A percentile compares a stretch with the other conserved stretches of the same genome.
Evolutionary conservation across 805 yeast genomes (phyloP).

Genomic region (Blastobotrys attinorum): DNA sequence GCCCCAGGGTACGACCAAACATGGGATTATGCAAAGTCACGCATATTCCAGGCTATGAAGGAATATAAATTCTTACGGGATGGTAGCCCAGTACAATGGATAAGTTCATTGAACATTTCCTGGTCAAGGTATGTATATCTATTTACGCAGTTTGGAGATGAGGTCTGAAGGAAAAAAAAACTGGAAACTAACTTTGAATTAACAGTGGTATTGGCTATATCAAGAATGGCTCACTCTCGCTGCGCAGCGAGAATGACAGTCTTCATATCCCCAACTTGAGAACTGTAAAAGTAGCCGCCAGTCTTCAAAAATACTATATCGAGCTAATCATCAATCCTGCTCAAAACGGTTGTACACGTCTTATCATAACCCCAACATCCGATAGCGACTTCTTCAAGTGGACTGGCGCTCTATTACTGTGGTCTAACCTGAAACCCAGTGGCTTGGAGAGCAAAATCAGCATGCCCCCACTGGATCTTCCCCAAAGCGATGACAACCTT

Average conservation of each 20-base stretch:
- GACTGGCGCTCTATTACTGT: conserved; percentile 14
- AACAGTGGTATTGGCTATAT: conserved; percentile 11
- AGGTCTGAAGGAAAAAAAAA: background rate
- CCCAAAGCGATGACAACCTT: conserved; percentile 6
- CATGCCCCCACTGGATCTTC: conserved; percentile 6
- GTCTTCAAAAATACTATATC: conserved; percentile 11
- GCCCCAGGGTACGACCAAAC: background rate
- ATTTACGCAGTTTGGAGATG: background rate
- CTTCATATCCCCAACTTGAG: conserved; percentile 14
- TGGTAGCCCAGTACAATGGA: conserved; percentile 17
- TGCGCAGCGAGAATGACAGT: conserved; percentile 2
- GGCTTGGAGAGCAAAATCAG: conserved; percentile 14
- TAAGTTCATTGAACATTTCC: conserved; percentile 8
- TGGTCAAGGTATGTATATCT: conserved; percentile 5
- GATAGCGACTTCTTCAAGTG: conserved; percentile 16
- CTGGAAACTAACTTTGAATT: background rate
- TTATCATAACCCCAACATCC: conserved; percentile 13
- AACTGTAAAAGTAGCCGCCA: conserved; percentile 12
- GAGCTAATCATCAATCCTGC: conserved; percentile 14
- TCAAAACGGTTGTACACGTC: conserved; percentile 8
- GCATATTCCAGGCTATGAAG: background rate
- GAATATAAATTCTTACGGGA: background rate
- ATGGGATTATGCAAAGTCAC: background rate
- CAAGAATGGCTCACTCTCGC: conserved; percentile 4
- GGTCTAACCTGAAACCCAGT: conserved; percentile 16